A percentile compares a stretch with the other conserved stretches of the same genome.
These are phyloP conservation scores for Globisporangium camurandrum DNA, from an alignment of 352 stramenopile genomes.

Conservation along the genomic window DNA sequence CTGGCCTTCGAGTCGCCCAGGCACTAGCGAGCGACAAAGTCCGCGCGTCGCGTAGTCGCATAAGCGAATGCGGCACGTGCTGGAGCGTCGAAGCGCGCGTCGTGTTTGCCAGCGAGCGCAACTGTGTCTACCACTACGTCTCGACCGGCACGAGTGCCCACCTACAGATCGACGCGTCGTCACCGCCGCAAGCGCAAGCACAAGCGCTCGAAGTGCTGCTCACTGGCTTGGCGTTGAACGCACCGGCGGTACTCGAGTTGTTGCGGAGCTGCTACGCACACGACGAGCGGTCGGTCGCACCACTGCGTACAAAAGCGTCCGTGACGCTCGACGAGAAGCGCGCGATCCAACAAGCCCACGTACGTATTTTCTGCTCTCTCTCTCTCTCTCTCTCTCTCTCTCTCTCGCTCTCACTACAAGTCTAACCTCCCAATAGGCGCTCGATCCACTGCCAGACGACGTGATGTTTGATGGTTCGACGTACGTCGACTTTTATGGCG, in stretches of 20 bases:
- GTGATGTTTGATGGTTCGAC: constrained; percentile 65
- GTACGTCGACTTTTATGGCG: constrained; percentile 71
- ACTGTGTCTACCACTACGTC: constrained; percentile 43
- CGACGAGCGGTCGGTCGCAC: constrained; percentile 24
- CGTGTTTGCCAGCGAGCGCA: constrained; percentile 36
- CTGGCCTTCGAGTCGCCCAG: constrained; percentile 47
- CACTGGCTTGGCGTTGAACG: constrained; percentile 36
- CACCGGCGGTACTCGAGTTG: constrained; percentile 35
- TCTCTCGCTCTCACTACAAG: not conserved
- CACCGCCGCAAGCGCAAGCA: not conserved
- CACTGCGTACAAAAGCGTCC: constrained; percentile 30
- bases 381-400: not conserved
- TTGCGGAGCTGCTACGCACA: constrained; percentile 53
- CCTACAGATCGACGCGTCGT: constrained; percentile 11
- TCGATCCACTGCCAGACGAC: constrained; percentile 59
- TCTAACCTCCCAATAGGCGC: constrained; percentile 37
- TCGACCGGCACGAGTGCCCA: constrained; percentile 42
- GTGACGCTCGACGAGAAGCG: constrained; percentile 58
- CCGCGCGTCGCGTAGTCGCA: constrained; percentile 5
- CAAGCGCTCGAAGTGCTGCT: constrained; percentile 29
- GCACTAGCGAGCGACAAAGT: constrained; percentile 38
- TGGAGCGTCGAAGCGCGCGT: constrained; percentile 59
- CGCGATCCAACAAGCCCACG: constrained; percentile 55
- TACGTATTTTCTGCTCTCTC: constrained; percentile 19
- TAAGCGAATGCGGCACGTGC: constrained; percentile 16